Evolutionary conservation across 768 basidiomycete species (phyloP), one percentile per base, ranked within the genome.

Genomic region (Boletellus emodensis): DNA sequence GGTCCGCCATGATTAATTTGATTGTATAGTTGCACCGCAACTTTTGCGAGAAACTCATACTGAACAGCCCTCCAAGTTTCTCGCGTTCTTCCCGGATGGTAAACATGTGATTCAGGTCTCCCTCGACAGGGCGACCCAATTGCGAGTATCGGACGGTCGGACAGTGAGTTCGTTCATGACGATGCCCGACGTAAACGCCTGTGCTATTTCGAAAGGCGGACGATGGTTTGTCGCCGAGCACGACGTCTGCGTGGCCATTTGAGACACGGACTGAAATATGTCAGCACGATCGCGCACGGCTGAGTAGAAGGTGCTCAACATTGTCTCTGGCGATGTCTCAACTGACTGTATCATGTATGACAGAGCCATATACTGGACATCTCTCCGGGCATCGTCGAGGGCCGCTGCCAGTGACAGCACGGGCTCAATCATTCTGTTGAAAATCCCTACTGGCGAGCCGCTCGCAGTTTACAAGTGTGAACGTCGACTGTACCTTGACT

Each of bases 71-170:
- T 44, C 28, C 10, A 44, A 48, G 5, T 22, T 49, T 24, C 13
- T 41, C 14, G 30, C 11, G 10, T 44, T 43, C 18, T 44, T 14
- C 12, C 35, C 43, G 17, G 54, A 41, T 15, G 24, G 40, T 18
- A 36, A 30, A n/a, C 49, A 52, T 22, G n/a, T 36, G 26, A 55
- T 45, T 14, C 46, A 41, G 8, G 44, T 53, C 38, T 38, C 15
- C 18, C 15, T 17, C 10, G 15, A 34, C 6, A 22, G 30, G 6
- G 34, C 20, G 15, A 11, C 20, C 13, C 20, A 46, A 15, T 14
- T 54, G 30, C 40, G 24, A 22, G 18, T 33, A 18, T 42, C 44
- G 12, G 54, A 55, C 18, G 54, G 42, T 40, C 46, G 33, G 32
- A 42, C 18, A 42, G 26, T 45, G 20, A 28, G 22, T 22, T 49